phyloP scores from a whole-genome alignment of 148 eudicot genomes.

The Nepenthes gracilis region DNA sequence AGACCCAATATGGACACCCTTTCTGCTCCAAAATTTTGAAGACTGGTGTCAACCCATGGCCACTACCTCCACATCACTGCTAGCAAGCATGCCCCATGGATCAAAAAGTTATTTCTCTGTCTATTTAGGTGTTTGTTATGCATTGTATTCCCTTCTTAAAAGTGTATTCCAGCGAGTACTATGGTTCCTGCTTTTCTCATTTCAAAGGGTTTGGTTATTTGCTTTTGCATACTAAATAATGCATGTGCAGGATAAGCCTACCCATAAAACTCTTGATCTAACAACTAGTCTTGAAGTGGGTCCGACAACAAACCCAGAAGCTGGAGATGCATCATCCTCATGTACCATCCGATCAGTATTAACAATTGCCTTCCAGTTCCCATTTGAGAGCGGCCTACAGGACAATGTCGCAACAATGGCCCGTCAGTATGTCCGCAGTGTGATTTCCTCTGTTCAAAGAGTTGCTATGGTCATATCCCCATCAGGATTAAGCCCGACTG shows the following conservation, averaged over 20 bases:
- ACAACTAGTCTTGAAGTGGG: conserved; percentile 84
- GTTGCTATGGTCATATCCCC: conserved; percentile 88
- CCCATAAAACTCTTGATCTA: conserved; percentile 66
- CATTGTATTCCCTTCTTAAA: no score
- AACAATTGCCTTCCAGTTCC: conserved; percentile 91
- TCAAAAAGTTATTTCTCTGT: no score
- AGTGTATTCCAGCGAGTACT: no score
- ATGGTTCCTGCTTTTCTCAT: no score
- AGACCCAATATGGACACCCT: no score
- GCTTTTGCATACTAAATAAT: no score
- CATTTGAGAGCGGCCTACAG: conserved; percentile 60
- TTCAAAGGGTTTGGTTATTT: no score
- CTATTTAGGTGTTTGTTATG: no score
- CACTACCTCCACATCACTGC: no score
- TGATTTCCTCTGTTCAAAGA: conserved; percentile 84
- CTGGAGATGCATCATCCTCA: conserved; percentile 27
- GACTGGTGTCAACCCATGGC: no score
- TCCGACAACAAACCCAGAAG: conserved; percentile 37
- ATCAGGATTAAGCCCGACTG: conserved; percentile 46
- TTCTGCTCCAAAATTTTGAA: no score
- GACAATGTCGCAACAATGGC: conserved; percentile 88
- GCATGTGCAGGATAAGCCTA: conserved; percentile 23
- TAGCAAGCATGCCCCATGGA: no score
- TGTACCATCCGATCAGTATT: conserved; percentile 54
- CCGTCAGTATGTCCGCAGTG: conserved; percentile 78